A percentile compares a stretch with the other conserved stretches of the same genome.
Conservation (phyloP, 345 rosid species). For the Arabidopsis thaliana region DNA sequence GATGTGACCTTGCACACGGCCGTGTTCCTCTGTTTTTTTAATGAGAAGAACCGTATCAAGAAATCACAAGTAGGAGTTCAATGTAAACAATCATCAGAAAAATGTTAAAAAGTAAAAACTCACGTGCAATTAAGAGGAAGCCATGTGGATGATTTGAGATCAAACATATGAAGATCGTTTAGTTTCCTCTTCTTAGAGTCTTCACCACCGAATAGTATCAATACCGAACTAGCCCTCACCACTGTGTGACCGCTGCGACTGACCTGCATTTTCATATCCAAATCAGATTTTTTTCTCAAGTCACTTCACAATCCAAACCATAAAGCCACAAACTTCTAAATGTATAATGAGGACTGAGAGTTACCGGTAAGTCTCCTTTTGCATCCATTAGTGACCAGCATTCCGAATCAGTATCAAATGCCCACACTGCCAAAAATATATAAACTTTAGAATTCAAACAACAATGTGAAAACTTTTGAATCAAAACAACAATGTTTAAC, state of each 20-base stretch:
- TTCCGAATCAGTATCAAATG: constrained; percentile 82
- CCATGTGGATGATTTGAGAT: constrained; percentile 94
- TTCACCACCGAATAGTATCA: constrained; percentile 94
- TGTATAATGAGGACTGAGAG: constrained; percentile 7
- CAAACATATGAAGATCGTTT: constrained; percentile 95
- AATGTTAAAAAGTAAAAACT: constrained; percentile 40
- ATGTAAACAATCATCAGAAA: constrained; percentile 4
- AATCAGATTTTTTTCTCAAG: not conserved
- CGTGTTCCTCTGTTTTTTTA: constrained; percentile 70
- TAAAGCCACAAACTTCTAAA: constrained; percentile 4
- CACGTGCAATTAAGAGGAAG: constrained; percentile 98
- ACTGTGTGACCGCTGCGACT: constrained; percentile 93
- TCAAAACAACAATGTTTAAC: constrained; percentile 43
- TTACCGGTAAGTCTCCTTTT: constrained; percentile 94
- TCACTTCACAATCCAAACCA: constrained; percentile 10
- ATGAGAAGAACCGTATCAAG: constrained; percentile 12
- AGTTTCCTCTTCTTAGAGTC: constrained; percentile 88
- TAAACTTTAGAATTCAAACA: constrained; percentile 6
- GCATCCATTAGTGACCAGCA: constrained; percentile 96
- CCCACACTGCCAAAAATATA: constrained; percentile 68
- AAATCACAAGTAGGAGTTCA: constrained; percentile 2
- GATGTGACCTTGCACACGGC: constrained; percentile 88
- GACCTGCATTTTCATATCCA: constrained; percentile 52
- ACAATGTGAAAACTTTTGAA: not conserved
- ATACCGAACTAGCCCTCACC: constrained; percentile 77